phyloP scores from a whole-genome alignment of 73 alveolate species.

The Symbiodinium natans region DNA sequence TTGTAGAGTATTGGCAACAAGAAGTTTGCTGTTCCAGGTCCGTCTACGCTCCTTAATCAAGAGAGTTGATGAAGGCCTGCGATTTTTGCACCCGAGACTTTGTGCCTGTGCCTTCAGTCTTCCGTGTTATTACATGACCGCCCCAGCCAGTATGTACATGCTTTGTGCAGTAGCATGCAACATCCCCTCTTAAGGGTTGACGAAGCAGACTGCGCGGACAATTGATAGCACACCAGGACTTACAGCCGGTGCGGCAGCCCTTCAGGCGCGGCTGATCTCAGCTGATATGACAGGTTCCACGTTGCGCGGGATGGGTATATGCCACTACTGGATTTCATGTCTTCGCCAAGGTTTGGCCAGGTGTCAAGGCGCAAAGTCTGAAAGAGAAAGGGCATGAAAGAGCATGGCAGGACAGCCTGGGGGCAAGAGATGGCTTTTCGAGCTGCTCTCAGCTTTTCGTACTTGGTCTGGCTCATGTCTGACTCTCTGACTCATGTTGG shows the following conservation, averaged over 20 bases:
- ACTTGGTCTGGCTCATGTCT: too few species aligned
- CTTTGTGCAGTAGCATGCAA: neutral
- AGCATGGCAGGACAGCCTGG: neutral
- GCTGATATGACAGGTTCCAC: neutral
- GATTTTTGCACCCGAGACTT: too few species aligned
- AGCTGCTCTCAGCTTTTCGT: neutral
- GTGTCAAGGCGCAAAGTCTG: too few species aligned
- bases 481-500: too few species aligned
- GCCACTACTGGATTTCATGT: too few species aligned
- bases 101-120: neutral
- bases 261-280: conserved; percentile 8
- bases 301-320: too few species aligned
- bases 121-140: neutral
- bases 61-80: conserved; percentile 63
- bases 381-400: too few species aligned
- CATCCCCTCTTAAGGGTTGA: neutral
- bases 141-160: neutral
- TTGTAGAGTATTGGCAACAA: neutral
- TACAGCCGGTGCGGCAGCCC: conserved; percentile 60
- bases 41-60: conserved; percentile 48
- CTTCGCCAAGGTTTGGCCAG: too few species aligned
- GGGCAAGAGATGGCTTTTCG: neutral
- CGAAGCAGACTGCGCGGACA: neutral
- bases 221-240: neutral
- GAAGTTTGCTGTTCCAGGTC: neutral